Conservation (phyloP, 2,329 filamentous ascomycete species). For the Teratosphaeria zuluensis region DNA sequence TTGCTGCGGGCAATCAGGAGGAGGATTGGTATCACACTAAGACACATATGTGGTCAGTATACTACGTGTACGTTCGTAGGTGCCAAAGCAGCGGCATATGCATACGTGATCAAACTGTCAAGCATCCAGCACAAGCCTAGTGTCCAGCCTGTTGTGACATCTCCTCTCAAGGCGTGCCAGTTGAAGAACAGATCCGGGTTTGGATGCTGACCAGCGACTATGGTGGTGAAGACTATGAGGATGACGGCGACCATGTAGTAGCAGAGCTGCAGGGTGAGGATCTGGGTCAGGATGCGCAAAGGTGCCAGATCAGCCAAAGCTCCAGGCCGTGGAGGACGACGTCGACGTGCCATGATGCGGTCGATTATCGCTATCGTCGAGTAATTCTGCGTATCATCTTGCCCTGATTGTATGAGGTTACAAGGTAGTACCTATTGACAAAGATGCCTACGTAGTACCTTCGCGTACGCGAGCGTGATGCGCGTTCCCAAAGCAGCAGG, state of each 20-base stretch:
- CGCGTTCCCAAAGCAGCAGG: neutral
- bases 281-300: slow-evolving; percentile 57
- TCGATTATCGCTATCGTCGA: neutral
- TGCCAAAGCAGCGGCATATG: slow-evolving; percentile 4
- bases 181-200: slow-evolving; percentile 50
- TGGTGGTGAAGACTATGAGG: slow-evolving; percentile 57
- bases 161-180: slow-evolving; percentile 55
- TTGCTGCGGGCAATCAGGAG: slow-evolving; percentile 80
- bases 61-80: neutral
- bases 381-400: neutral
- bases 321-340: slow-evolving; percentile 55
- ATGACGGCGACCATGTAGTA: slow-evolving; percentile 54
- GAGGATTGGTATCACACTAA: slow-evolving; percentile 72
- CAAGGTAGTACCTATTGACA: neutral
- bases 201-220: slow-evolving; percentile 54
- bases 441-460: neutral
- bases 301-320: slow-evolving; percentile 58
- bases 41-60: neutral
- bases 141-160: slow-evolving; percentile 62
- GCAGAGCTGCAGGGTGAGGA: slow-evolving; percentile 52
- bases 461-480: neutral
- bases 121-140: slow-evolving; percentile 58
- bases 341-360: slow-evolving; percentile 35
- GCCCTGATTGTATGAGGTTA: neutral
- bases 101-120: slow-evolving; percentile 55